These are phyloP conservation scores for Scedosporium dehoogii DNA, from an alignment of 2,329 filamentous ascomycete genomes.

Conservation along the genomic window DNA sequence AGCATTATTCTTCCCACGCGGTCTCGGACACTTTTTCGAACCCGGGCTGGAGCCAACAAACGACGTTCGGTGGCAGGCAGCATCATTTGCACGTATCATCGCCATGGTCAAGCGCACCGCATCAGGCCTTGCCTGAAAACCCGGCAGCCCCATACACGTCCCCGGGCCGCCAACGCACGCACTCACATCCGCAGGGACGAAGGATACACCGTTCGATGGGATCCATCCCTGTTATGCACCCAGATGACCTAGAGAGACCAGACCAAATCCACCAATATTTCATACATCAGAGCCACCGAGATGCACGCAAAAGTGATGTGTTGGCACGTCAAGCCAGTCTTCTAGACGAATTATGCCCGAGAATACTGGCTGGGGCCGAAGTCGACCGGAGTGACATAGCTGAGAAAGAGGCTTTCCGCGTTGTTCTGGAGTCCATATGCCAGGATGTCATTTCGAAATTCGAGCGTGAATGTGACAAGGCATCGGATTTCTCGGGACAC, in stretches of 20 bases:
- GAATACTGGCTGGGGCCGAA: constrained; percentile 46
- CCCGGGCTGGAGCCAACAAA: background rate
- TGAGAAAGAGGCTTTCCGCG: constrained; percentile 63
- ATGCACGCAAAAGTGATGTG: background rate
- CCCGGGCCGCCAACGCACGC: background rate
- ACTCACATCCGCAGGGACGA: background rate
- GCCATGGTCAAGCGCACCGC: background rate
- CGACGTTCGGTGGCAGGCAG: background rate
- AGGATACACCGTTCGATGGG: background rate
- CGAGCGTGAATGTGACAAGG: constrained; percentile 32
- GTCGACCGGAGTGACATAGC: constrained; percentile 54
- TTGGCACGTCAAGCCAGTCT: constrained; percentile 32
- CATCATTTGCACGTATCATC: background rate
- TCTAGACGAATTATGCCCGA: constrained; percentile 36
- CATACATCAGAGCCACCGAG: background rate
- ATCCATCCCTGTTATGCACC: background rate
- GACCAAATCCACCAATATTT: background rate
- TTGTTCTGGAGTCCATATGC: constrained; percentile 54
- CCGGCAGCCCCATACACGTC: background rate
- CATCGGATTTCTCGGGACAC: constrained; percentile 36
- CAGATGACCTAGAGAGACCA: background rate
- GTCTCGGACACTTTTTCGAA: background rate
- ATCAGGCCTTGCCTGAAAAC: background rate
- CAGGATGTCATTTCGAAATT: constrained; percentile 44
- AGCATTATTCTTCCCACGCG: background rate